Conservation (phyloP, 495 filamentous ascomycete species). For the Xanthoparmelia taractica region DNA sequence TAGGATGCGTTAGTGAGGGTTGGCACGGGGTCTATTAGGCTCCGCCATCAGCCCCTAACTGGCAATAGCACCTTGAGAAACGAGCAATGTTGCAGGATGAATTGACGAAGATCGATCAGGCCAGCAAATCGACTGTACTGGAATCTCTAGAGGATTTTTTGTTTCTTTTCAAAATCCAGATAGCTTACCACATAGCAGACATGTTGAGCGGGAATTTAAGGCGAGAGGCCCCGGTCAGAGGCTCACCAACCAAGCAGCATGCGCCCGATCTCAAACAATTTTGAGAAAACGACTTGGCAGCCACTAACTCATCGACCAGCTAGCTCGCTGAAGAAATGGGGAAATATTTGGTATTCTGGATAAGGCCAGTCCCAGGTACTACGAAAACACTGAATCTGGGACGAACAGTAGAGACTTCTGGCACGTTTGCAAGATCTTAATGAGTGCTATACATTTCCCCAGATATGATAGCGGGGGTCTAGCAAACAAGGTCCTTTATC, state of each 20-base stretch:
- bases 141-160: neutral
- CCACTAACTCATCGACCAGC: neutral
- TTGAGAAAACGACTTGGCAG: neutral
- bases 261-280: neutral
- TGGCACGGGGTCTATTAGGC: too few species aligned
- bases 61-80: neutral
- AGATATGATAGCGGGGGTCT: neutral
- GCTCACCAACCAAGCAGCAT: neutral
- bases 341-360: neutral
- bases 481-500: neutral
- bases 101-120: neutral
- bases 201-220: neutral
- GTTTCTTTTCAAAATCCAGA: neutral
- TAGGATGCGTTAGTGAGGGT: slow-evolving; percentile 1
- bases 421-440: neutral
- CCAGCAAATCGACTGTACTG: neutral
- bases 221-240: neutral
- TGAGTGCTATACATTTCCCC: neutral
- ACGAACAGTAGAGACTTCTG: neutral
- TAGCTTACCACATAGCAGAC: neutral
- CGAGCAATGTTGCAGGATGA: neutral
- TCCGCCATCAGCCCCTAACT: neutral
- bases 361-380: neutral
- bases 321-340: neutral
- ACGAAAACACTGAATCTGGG: neutral